These are phyloP conservation scores for Paramecium primaurelia DNA, from an alignment of 73 alveolate species.

Conservation along the genomic window DNA sequence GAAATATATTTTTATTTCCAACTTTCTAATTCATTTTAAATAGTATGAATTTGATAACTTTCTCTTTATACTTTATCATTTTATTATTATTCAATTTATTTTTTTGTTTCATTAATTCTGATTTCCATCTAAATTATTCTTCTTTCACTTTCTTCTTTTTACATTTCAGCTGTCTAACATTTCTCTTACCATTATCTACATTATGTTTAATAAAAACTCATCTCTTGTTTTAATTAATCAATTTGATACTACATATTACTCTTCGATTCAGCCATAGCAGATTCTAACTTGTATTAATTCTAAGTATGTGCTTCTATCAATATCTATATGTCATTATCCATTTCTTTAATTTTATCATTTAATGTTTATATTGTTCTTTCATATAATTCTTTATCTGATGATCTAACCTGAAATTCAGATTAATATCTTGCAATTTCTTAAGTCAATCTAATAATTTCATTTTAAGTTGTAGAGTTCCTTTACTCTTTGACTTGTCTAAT, in stretches of 20 bases:
- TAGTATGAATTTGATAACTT: neutral
- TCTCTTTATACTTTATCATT: neutral
- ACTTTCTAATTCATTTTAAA: neutral
- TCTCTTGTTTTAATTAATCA: neutral
- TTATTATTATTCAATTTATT: neutral
- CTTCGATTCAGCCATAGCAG: constrained; percentile 6
- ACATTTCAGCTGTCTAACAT: neutral
- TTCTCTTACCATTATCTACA: constrained; percentile 22
- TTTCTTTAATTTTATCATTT: constrained; percentile 7
- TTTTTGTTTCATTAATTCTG: constrained; percentile 8
- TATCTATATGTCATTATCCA: constrained; percentile 32
- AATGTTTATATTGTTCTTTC: neutral
- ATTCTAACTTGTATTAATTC: neutral
- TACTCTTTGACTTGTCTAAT: neutral
- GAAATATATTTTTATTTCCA: neutral
- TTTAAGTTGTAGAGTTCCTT: neutral
- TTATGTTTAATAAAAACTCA: neutral
- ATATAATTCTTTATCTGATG: neutral
- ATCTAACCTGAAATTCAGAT: neutral
- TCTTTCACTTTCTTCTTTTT: constrained; percentile 39
- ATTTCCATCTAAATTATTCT: constrained; percentile 26
- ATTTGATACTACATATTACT: neutral
- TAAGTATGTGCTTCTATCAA: neutral
- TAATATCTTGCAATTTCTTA: neutral
- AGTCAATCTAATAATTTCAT: neutral